A percentile compares a stretch with the other conserved stretches of the same genome.
These are phyloP conservation scores for Populus nigra DNA, from an alignment of 345 rosid species.

Conservation along the genomic window DNA sequence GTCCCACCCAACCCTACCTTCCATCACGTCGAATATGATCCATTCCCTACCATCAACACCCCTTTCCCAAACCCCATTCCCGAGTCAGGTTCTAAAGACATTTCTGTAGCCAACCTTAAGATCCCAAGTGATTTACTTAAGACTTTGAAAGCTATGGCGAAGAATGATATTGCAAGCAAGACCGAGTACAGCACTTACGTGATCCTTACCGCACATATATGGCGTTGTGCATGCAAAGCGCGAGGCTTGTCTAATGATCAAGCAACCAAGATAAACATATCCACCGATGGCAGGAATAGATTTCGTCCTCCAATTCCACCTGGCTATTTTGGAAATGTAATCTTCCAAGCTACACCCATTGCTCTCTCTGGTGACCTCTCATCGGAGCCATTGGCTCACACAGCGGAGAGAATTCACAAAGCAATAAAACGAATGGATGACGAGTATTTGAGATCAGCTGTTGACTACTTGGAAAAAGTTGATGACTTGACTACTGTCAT, in stretches of 20 bases:
- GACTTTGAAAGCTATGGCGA: not conserved
- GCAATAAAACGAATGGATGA: slow-evolving; percentile 13
- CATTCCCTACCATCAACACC: not conserved
- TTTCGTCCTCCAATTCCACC: slow-evolving; percentile 8
- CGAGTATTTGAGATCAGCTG: slow-evolving; percentile 20
- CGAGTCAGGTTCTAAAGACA: not conserved
- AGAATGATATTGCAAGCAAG: not conserved
- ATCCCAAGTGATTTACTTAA: not conserved
- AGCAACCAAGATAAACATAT: not conserved
- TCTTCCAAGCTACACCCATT: not conserved
- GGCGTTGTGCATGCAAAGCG: slow-evolving; percentile 16
- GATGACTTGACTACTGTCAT: not conserved
- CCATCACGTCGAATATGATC: slow-evolving; percentile 1
- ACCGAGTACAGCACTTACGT: not conserved
- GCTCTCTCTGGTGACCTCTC: slow-evolving; percentile 1
- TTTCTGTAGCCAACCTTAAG: not conserved
- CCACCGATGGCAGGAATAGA: not conserved
- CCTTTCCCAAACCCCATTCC: not conserved
- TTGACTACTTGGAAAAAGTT: slow-evolving; percentile 3
- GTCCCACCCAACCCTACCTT: not conserved
- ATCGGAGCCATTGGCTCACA: not conserved
- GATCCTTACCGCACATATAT: slow-evolving; percentile 13
- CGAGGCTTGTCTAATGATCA: slow-evolving; percentile 8
- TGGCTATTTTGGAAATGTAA: slow-evolving; percentile 5
- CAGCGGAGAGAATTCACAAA: not conserved